These are phyloP conservation scores for Cyanidioschyzon merolae DNA, from an alignment of 23 red algal species.

Conservation along the genomic window DNA sequence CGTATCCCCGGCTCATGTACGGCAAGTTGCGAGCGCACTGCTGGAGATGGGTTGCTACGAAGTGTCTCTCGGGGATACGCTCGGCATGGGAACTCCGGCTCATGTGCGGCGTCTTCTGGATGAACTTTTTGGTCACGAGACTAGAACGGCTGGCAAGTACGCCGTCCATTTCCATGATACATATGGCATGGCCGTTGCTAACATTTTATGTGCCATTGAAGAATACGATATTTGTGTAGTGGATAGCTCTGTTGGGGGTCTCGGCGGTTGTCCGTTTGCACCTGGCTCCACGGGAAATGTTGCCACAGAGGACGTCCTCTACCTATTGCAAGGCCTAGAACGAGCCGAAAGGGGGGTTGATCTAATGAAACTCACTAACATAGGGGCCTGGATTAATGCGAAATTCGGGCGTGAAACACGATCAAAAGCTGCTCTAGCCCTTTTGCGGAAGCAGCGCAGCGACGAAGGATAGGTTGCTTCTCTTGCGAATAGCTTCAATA, in stretches of 20 bases:
- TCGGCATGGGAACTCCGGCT: slow-evolving; percentile 70
- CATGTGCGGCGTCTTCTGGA: slow-evolving; percentile 19
- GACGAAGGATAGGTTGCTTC: neutral
- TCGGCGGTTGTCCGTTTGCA: slow-evolving; percentile 93
- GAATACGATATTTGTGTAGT: slow-evolving; percentile 37
- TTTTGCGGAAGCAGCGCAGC: neutral
- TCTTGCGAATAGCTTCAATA: neutral
- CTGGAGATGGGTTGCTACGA: slow-evolving; percentile 88
- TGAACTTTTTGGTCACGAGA: neutral
- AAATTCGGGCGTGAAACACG: neutral
- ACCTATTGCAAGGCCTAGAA: slow-evolving; percentile 15
- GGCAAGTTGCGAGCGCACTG: slow-evolving; percentile 41
- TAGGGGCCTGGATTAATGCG: slow-evolving; percentile 1
- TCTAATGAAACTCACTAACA: neutral
- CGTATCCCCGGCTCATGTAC: slow-evolving; percentile 38
- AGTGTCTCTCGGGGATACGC: slow-evolving; percentile 88
- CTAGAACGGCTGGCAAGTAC: neutral
- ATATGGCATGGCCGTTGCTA: slow-evolving; percentile 65
- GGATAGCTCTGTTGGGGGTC: slow-evolving; percentile 64
- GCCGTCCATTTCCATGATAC: slow-evolving; percentile 88
- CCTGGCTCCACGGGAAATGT: slow-evolving; percentile 81
- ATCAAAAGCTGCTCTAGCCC: neutral
- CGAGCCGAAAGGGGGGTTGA: neutral
- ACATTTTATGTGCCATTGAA: slow-evolving; percentile 60
- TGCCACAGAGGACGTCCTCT: slow-evolving; percentile 60